Conservation (phyloP, 2,329 filamentous ascomycete species). For the Bimuria novae-zelandiae region DNA sequence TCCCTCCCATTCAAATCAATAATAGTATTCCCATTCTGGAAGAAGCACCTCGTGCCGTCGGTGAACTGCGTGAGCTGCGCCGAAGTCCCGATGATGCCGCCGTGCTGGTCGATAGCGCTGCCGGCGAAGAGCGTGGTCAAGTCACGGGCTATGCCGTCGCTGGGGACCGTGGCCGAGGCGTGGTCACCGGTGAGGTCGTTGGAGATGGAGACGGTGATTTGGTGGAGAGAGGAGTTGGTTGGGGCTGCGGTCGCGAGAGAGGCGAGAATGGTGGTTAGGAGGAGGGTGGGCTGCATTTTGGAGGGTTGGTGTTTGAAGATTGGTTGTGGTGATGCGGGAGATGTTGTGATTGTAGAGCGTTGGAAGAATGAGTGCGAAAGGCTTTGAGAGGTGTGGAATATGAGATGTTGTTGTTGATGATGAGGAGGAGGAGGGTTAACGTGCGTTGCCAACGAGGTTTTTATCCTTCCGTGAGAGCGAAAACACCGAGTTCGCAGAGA, state of each 20-base stretch:
- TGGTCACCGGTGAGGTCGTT: constrained; percentile 18
- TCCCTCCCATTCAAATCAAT: constrained; percentile 12
- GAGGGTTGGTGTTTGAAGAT: not conserved
- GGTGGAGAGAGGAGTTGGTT: not conserved
- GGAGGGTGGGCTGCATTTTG: not conserved
- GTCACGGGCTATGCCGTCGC: constrained; percentile 10
- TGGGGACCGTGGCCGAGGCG: constrained; percentile 12
- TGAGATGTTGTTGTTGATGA: not conserved
- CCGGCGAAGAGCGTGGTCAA: constrained; percentile 16
- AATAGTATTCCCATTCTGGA: constrained; percentile 12
- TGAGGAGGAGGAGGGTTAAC: too few relatives aligned
- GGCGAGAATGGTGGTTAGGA: not conserved
- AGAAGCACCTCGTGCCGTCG: constrained; percentile 10
- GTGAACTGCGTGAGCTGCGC: constrained; percentile 14
- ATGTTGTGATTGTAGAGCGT: not conserved
- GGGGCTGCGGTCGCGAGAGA: not conserved
- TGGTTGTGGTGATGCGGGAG: not conserved
- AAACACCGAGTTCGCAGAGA: not conserved
- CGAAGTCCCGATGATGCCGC: constrained; percentile 12
- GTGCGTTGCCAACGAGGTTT: too few relatives aligned
- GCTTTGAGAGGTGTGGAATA: not conserved
- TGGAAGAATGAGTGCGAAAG: not conserved
- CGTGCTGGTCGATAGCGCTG: constrained; percentile 12
- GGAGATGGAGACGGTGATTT: constrained; percentile 12
- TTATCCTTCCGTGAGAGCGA: too few relatives aligned